phyloP scores from a whole-genome alignment of 352 stramenopile species.

The Pythium plurisporium region DNA sequence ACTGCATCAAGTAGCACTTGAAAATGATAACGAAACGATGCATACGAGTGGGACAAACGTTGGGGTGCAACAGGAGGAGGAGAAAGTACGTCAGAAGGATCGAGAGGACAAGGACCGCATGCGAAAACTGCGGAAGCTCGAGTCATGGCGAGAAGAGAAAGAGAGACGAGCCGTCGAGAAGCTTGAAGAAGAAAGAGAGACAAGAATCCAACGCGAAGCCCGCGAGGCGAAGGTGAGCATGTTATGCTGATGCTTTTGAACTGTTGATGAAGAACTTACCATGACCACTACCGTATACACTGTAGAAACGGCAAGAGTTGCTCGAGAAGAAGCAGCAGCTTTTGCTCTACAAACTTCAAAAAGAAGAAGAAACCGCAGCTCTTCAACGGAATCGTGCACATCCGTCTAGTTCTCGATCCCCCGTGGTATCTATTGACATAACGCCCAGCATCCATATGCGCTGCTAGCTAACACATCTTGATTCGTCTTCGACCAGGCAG shows the following conservation, averaged over 20 bases:
- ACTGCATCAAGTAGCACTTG: conserved; percentile 19
- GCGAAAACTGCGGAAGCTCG: conserved; percentile 26
- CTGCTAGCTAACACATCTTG: neutral
- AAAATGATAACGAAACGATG: neutral
- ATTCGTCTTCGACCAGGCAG: conserved; percentile 20
- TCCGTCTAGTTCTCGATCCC: neutral
- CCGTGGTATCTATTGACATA: conserved; percentile 25
- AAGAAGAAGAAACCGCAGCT: conserved; percentile 54
- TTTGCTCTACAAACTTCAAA: conserved; percentile 67
- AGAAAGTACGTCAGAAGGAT: conserved; percentile 8
- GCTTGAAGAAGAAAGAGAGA: conserved; percentile 25
- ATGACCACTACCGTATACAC: too few species aligned
- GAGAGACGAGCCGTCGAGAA: conserved; percentile 29
- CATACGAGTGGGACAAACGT: neutral
- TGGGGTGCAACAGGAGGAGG: neutral
- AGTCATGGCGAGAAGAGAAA: conserved; percentile 47
- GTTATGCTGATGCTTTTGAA: too few species aligned
- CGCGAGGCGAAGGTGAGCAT: conserved; percentile 52
- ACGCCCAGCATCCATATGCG: neutral
- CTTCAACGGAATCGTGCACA: conserved; percentile 6
- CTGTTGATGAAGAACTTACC: too few species aligned
- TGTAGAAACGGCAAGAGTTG: conserved; percentile 41
- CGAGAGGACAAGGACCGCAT: conserved; percentile 22
- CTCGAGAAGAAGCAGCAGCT: conserved; percentile 77
- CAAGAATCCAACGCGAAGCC: conserved; percentile 32